phyloP scores from a whole-genome alignment of 2,329 filamentous ascomycete species.

The Xylariaceae sp. region DNA sequence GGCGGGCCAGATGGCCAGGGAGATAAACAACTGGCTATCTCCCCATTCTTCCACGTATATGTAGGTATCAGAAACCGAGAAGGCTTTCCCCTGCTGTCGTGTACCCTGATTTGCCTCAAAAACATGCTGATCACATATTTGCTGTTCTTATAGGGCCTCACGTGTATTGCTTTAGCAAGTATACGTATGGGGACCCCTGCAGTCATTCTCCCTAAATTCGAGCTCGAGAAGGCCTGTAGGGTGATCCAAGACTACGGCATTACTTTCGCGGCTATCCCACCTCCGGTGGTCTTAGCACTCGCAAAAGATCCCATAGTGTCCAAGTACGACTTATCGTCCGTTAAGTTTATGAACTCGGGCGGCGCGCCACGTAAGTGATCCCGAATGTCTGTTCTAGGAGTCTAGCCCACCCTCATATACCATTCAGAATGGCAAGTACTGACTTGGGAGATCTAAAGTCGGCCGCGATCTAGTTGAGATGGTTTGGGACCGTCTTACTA shows the following conservation, averaged over 20 bases:
- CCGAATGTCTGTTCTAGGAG: too few relatives aligned
- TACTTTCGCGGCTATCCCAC: conserved; percentile 78
- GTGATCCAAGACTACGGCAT: conserved; percentile 71
- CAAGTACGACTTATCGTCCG: conserved; percentile 73
- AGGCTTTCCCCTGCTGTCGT: too few relatives aligned
- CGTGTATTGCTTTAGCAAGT: conserved; percentile 65
- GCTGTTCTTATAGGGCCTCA: conserved; percentile 58
- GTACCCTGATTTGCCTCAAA: too few relatives aligned
- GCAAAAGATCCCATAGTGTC: conserved; percentile 73
- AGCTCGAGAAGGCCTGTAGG: conserved; percentile 72
- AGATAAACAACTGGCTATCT: conserved; percentile 71
- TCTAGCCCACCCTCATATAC: too few relatives aligned
- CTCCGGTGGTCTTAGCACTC: conserved; percentile 76
- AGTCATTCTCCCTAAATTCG: conserved; percentile 74
- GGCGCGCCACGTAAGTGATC: conserved; percentile 83
- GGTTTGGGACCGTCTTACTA: conserved; percentile 67
- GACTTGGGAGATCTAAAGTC: too few relatives aligned
- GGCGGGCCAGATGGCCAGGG: conserved; percentile 58
- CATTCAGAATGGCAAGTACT: too few relatives aligned
- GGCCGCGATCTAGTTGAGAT: conserved; percentile 75
- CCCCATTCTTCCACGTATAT: conserved; percentile 92
- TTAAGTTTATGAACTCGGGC: conserved; percentile 83
- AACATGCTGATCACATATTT: too few relatives aligned
- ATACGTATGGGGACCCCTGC: conserved; percentile 63
- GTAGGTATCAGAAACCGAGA: conserved; percentile 46